Evolutionary conservation across 257 asterid genomes (phyloP).

Genomic region (Eucommia ulmoides): DNA sequence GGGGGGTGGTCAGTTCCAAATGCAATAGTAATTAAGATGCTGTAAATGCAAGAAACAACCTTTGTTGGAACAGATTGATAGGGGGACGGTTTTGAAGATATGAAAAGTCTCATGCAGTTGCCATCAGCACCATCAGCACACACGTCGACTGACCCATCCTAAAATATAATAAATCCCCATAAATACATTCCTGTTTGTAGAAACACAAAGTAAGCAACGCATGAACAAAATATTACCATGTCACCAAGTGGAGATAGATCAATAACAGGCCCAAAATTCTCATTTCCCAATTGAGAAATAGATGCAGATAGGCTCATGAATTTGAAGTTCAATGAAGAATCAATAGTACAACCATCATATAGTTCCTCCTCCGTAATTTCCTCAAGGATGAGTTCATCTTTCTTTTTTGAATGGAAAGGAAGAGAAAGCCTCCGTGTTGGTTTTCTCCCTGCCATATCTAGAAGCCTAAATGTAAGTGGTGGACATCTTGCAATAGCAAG

Average conservation of each 20-base stretch:
- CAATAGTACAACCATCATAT: conserved; percentile 77
- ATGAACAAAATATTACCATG: conserved; percentile 44
- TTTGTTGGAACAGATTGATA: conserved; percentile 89
- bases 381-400: conserved; percentile 49
- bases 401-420: conserved; percentile 43
- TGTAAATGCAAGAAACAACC: conserved; percentile 35
- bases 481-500: conserved; percentile 78
- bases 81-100: conserved; percentile 79
- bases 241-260: conserved; percentile 86
- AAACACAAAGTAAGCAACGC: conserved; percentile 6
- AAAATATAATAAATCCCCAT: conserved; percentile 4
- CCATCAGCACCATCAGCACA: conserved; percentile 64
- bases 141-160: conserved; percentile 96
- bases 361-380: conserved; percentile 90
- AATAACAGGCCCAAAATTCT: conserved; percentile 71
- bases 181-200: neutral
- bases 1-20: neutral
- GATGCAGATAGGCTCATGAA: conserved; percentile 76
- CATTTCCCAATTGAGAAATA: conserved; percentile 46
- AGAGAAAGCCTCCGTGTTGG: conserved; percentile 38
- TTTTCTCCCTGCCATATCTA: conserved; percentile 35
- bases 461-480: conserved; percentile 72
- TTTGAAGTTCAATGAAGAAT: conserved; percentile 75
- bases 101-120: conserved; percentile 65
- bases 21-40: neutral